Conservation (phyloP, 2,329 filamentous ascomycete species). For the Trichophyton rubrum region DNA sequence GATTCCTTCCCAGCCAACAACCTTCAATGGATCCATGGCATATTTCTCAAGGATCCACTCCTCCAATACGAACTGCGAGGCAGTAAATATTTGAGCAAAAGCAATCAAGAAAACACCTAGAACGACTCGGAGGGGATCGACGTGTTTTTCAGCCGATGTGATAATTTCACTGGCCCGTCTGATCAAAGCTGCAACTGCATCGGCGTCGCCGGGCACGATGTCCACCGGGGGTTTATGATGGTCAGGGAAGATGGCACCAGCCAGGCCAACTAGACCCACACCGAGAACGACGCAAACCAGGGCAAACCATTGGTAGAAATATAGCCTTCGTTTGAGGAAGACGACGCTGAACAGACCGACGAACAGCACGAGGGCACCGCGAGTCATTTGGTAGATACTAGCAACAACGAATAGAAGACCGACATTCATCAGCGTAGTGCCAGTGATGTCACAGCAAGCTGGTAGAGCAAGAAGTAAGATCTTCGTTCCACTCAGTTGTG, state of each 20-base stretch:
- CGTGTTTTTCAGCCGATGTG: conserved; percentile 32
- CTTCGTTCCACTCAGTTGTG: conserved; percentile 54
- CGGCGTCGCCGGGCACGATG: conserved; percentile 13
- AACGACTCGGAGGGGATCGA: conserved; percentile 55
- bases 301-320: conserved; percentile 84
- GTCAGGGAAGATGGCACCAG: conserved; percentile 68
- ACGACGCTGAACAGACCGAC: conserved; percentile 90
- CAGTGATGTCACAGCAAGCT: conserved; percentile 84
- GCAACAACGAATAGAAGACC: conserved; percentile 87
- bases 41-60: conserved; percentile 80
- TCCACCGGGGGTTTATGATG: conserved; percentile 31
- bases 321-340: conserved; percentile 68
- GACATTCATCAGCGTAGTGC: conserved; percentile 94
- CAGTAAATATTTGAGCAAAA: conserved; percentile 90
- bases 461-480: conserved; percentile 69
- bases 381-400: conserved; percentile 97
- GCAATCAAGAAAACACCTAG: conserved; percentile 84
- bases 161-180: conserved; percentile 33
- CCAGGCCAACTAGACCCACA: conserved; percentile 79
- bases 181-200: conserved; percentile 20
- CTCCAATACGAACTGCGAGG: conserved; percentile 89
- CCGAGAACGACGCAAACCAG: conserved; percentile 77
- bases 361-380: conserved; percentile 86
- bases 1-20: conserved; percentile 91
- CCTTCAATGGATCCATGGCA: conserved; percentile 69